phyloP scores from a whole-genome alignment of 2,329 filamentous ascomycete genomes.

The Elsinoe ampelina region DNA sequence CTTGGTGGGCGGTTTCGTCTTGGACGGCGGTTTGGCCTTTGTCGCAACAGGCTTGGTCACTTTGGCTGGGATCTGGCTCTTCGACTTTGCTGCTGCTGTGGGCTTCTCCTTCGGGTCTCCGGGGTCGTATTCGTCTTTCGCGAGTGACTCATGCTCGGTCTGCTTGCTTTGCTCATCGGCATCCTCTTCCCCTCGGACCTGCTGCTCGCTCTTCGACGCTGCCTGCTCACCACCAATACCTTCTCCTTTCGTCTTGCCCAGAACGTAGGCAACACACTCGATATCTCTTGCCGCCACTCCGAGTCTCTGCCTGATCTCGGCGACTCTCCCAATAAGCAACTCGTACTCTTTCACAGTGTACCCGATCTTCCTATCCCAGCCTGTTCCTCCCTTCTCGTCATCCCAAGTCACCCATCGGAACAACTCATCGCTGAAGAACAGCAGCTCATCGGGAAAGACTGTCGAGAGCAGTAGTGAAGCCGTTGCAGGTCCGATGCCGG shows the following conservation, averaged over 20 bases:
- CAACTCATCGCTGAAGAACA: constrained; percentile 75
- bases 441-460: constrained; percentile 47
- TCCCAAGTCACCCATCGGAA: constrained; percentile 60
- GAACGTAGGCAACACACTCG: constrained; percentile 62
- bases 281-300: constrained; percentile 46
- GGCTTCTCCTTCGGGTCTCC: neutral
- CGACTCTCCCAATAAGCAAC: constrained; percentile 37
- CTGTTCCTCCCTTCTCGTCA: constrained; percentile 32
- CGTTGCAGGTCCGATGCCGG: constrained; percentile 69
- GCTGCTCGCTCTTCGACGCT: neutral
- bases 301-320: constrained; percentile 36
- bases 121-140: neutral
- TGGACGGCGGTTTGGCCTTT: no score
- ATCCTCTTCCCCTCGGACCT: neutral
- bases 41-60: no score
- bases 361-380: constrained; percentile 49
- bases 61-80: no score
- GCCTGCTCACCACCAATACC: neutral
- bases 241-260: constrained; percentile 40
- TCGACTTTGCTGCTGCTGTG: neutral
- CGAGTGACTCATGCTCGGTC: neutral
- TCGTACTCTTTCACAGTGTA: constrained; percentile 63
- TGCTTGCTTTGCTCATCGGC: neutral
- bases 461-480: constrained; percentile 64
- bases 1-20: neutral